These are phyloP conservation scores for Pichia kudriavzevii DNA, from an alignment of 1,139 yeast species.

Conservation along the genomic window DNA sequence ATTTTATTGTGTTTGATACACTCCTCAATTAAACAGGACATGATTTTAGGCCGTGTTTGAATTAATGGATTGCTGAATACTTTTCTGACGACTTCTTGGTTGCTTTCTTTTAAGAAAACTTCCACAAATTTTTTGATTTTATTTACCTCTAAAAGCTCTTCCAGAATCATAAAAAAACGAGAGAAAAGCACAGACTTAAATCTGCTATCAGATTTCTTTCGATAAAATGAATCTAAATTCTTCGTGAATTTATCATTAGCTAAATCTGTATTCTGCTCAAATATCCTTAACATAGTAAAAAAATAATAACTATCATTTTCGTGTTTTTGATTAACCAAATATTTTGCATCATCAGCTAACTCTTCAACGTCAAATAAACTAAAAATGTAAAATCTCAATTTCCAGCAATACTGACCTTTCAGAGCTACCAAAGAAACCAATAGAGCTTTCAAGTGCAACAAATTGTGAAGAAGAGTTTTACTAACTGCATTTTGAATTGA, in stretches of 20 bases:
- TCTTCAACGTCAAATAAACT: slow-evolving; percentile 41
- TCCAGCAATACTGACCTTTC: slow-evolving; percentile 32
- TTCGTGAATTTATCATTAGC: slow-evolving; percentile 14
- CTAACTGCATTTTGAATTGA: slow-evolving; percentile 18
- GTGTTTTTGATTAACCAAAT: background rate
- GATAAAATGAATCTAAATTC: slow-evolving; percentile 29
- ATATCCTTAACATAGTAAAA: slow-evolving; percentile 38
- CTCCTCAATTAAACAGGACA: slow-evolving; percentile 27
- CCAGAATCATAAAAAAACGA: slow-evolving; percentile 54
- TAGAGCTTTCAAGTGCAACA: slow-evolving; percentile 18
- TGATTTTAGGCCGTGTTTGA: slow-evolving; percentile 39
- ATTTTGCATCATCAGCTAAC: slow-evolving; percentile 18
- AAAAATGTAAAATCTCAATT: slow-evolving; percentile 38
- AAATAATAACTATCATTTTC: slow-evolving; percentile 27
- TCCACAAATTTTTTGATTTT: slow-evolving; percentile 17
- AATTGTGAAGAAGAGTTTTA: slow-evolving; percentile 15
- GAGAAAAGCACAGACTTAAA: slow-evolving; percentile 30
- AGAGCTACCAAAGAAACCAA: slow-evolving; percentile 17
- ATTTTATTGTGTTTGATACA: slow-evolving; percentile 3
- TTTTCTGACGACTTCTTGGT: slow-evolving; percentile 13
- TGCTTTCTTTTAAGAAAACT: slow-evolving; percentile 10
- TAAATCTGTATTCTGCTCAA: slow-evolving; percentile 35
- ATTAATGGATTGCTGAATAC: slow-evolving; percentile 27
- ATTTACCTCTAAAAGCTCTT: slow-evolving; percentile 29
- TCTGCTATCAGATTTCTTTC: slow-evolving; percentile 9